phyloP scores from a whole-genome alignment of 2,329 filamentous ascomycete species.

The Bipolaris oryzae region DNA sequence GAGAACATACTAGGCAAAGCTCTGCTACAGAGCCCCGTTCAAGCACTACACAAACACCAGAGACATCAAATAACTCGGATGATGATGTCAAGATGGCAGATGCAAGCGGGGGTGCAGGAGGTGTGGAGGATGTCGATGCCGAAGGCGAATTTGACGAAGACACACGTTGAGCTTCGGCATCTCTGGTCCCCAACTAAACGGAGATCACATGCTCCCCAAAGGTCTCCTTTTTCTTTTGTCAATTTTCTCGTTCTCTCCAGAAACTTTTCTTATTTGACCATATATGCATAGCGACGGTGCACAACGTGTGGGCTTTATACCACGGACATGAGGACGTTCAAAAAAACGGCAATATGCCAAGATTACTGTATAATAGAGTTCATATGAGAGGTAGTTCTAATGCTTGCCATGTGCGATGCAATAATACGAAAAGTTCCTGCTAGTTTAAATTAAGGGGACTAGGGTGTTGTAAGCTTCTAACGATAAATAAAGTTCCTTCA shows the following conservation, averaged over 20 bases:
- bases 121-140: constrained; percentile 25
- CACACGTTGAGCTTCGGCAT: constrained; percentile 9
- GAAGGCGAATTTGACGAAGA: constrained; percentile 33
- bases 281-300: constrained; percentile 23
- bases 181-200: background rate
- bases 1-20: background rate
- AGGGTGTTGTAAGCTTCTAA: background rate
- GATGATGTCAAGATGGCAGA: constrained; percentile 22
- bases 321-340: background rate
- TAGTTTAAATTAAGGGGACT: background rate
- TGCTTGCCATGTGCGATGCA: background rate
- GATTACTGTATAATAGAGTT: constrained; percentile 1
- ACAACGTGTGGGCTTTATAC: background rate
- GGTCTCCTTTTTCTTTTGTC: background rate
- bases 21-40: background rate
- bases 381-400: background rate
- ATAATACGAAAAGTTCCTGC: background rate
- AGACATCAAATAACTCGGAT: background rate
- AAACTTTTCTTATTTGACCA: background rate
- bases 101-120: constrained; percentile 14
- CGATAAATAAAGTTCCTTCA: background rate
- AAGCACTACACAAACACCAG: constrained; percentile 1
- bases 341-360: background rate
- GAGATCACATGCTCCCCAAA: background rate
- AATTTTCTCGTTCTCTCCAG: background rate